Percentiles rank a stretch among this genome's conserved stretches.
These are phyloP conservation scores for Penicillium tannophilum DNA, from an alignment of 495 filamentous ascomycete species.

Conservation along the genomic window DNA sequence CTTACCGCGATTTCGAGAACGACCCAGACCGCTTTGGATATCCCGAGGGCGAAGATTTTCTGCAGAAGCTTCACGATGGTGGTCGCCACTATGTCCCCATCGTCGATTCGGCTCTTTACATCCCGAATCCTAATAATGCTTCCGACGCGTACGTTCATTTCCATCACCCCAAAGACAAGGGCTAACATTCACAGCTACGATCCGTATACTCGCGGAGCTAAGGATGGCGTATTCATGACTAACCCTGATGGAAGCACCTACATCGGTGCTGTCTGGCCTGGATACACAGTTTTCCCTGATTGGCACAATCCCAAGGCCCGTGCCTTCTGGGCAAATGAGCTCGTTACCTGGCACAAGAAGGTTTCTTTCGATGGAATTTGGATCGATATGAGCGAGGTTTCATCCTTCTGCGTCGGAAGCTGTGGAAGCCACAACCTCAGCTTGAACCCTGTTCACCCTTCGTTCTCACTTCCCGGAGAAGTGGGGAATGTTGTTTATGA, in stretches of 20 bases:
- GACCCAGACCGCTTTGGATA: slow-evolving; percentile 54
- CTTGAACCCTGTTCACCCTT: slow-evolving; percentile 70
- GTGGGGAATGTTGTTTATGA: slow-evolving; percentile 59
- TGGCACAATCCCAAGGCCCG: slow-evolving; percentile 59
- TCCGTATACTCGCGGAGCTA: slow-evolving; percentile 67
- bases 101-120: slow-evolving; percentile 80
- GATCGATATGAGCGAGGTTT: slow-evolving; percentile 68
- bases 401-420: slow-evolving; percentile 80
- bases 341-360: slow-evolving; percentile 60
- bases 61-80: slow-evolving; percentile 63
- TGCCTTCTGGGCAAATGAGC: slow-evolving; percentile 73
- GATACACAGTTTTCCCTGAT: slow-evolving; percentile 66
- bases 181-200: slow-evolving; percentile 49
- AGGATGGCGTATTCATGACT: slow-evolving; percentile 61
- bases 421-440: slow-evolving; percentile 71
- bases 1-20: slow-evolving; percentile 61
- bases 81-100: slow-evolving; percentile 81
- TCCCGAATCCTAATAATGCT: slow-evolving; percentile 70
- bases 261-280: slow-evolving; percentile 67
- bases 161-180: background rate
- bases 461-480: slow-evolving; percentile 67
- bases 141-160: slow-evolving; percentile 58
- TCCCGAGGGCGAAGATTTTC: slow-evolving; percentile 57
- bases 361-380: slow-evolving; percentile 61
- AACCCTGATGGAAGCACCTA: slow-evolving; percentile 64